A percentile compares a stretch with the other conserved stretches of the same genome.
These are phyloP conservation scores for Psilocybe sp. DNA, from an alignment of 768 basidiomycete genomes.

Conservation along the genomic window DNA sequence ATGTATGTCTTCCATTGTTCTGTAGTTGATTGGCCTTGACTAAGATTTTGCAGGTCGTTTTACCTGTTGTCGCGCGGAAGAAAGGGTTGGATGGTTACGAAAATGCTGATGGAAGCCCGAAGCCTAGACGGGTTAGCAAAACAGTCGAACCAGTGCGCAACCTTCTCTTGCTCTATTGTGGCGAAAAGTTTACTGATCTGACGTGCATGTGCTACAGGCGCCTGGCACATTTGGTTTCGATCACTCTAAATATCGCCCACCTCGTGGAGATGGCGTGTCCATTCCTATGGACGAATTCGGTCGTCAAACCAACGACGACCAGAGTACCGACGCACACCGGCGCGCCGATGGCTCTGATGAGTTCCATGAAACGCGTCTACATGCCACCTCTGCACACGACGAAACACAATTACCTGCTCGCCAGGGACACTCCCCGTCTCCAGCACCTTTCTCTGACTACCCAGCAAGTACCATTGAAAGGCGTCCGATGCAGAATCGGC, in stretches of 20 bases:
- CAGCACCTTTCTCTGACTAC: slow-evolving; percentile 67
- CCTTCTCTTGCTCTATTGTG: not conserved
- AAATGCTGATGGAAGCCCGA: slow-evolving; percentile 67
- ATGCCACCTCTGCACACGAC: slow-evolving; percentile 15
- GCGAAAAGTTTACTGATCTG: slow-evolving; percentile 5
- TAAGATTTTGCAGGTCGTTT: slow-evolving; percentile 55
- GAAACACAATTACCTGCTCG: slow-evolving; percentile 26
- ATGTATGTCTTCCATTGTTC: slow-evolving; percentile 42
- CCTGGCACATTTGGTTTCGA: slow-evolving; percentile 84
- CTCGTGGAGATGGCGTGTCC: slow-evolving; percentile 35
- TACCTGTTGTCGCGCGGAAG: slow-evolving; percentile 83
- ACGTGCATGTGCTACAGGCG: slow-evolving; percentile 40
- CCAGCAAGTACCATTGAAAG: slow-evolving; percentile 21
- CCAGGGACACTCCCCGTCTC: slow-evolving; percentile 44
- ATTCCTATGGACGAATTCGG: slow-evolving; percentile 74
- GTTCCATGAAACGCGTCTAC: slow-evolving; percentile 4
- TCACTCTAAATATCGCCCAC: slow-evolving; percentile 62
- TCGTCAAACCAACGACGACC: slow-evolving; percentile 23
- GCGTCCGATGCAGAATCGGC: not conserved
- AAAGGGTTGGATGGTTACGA: slow-evolving; percentile 74
- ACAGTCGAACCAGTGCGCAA: slow-evolving; percentile 55
- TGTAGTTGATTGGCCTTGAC: not conserved
- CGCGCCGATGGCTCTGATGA: slow-evolving; percentile 17
- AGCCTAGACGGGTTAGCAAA: slow-evolving; percentile 40
- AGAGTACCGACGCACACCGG: slow-evolving; percentile 15